A percentile compares a stretch with the other conserved stretches of the same genome.
Conservation (phyloP, 352 stramenopile species). For the Hyaloperonospora brassicae region DNA sequence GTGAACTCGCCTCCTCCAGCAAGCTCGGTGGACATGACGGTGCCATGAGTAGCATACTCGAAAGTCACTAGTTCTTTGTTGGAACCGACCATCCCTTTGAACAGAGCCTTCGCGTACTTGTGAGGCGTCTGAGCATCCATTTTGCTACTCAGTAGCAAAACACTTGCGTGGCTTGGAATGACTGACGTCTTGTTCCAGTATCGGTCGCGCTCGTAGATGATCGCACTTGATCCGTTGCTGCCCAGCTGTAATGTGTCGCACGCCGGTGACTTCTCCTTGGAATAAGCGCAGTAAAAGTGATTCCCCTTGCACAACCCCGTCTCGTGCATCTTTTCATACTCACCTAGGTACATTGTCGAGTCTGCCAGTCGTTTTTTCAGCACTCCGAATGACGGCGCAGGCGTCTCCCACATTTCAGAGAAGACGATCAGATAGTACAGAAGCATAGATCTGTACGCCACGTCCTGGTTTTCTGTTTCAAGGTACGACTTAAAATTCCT, state of each 20-base stretch:
- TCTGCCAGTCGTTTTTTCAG: no score
- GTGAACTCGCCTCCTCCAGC: background rate
- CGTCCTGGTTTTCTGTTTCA: no score
- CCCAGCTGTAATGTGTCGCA: constrained; percentile 12
- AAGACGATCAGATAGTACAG: no score
- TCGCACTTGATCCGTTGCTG: constrained; percentile 8
- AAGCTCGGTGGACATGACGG: background rate
- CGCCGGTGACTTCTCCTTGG: constrained; percentile 25
- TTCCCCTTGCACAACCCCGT: background rate
- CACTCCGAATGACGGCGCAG: no score
- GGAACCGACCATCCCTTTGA: constrained; percentile 17
- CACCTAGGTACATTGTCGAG: no score
- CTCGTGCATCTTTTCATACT: no score
- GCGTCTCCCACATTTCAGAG: no score
- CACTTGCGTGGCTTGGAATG: constrained; percentile 28
- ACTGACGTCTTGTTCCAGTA: constrained; percentile 39
- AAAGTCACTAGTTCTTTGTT: constrained; percentile 38
- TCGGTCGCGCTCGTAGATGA: constrained; percentile 38
- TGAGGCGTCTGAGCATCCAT: constrained; percentile 34
- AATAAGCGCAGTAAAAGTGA: constrained; percentile 30
- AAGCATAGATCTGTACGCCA: no score
- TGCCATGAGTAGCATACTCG: constrained; percentile 11
- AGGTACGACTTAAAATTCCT: no score
- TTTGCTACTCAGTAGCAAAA: constrained; percentile 35
- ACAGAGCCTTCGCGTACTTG: constrained; percentile 33